Evolutionary conservation across 768 basidiomycete genomes (phyloP).

Genomic region (Mycena galopus): DNA sequence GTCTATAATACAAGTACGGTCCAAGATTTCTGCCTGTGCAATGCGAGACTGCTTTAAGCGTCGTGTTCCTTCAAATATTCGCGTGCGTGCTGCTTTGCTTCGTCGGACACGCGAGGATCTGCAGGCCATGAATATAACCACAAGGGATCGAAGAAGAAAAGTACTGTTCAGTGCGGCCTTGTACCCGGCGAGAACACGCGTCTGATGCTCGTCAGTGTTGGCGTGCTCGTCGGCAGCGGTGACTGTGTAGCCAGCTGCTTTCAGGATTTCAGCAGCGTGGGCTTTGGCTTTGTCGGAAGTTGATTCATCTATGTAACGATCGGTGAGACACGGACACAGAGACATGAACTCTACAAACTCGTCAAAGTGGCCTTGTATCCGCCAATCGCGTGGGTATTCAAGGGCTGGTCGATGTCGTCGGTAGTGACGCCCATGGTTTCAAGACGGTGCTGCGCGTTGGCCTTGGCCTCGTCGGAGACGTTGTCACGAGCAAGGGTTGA

Average conservation of each 20-base stretch:
- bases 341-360: constrained; percentile 46
- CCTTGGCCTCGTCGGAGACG: constrained; percentile 62
- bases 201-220: constrained; percentile 52
- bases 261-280: constrained; percentile 66
- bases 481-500: constrained; percentile 63
- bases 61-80: constrained; percentile 52
- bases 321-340: background rate
- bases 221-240: constrained; percentile 37
- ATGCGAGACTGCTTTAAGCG: constrained; percentile 14
- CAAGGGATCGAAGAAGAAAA: constrained; percentile 19
- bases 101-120: constrained; percentile 63
- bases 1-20: background rate
- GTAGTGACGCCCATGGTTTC: constrained; percentile 47
- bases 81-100: constrained; percentile 62
- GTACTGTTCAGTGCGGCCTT: constrained; percentile 67
- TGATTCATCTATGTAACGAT: constrained; percentile 51
- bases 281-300: constrained; percentile 64
- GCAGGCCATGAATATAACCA: background rate
- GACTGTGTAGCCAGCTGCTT: constrained; percentile 54
- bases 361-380: constrained; percentile 66
- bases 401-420: constrained; percentile 9
- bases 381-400: constrained; percentile 25
- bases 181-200: constrained; percentile 66
- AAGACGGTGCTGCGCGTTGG: constrained; percentile 56
- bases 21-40: background rate